Evolutionary conservation across 371 early-diverging fungal species (phyloP).

Genomic region (Mucor racemosus): DNA sequence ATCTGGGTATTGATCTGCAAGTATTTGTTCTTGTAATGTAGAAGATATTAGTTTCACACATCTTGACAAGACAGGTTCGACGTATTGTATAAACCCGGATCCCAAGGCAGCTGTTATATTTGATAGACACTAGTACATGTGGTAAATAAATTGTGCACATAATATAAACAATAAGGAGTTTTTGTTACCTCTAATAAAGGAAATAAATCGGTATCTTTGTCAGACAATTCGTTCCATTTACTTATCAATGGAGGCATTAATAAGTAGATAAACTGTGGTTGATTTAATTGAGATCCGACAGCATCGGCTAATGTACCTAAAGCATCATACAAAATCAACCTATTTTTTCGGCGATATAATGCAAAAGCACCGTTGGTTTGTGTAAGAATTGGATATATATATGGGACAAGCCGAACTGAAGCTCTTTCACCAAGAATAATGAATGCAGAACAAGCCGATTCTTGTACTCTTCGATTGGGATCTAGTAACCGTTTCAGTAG

Average conservation of each 20-base stretch:
- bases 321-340: conserved; percentile 90
- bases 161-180: neutral
- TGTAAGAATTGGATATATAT: conserved; percentile 78
- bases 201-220: conserved; percentile 86
- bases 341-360: conserved; percentile 88
- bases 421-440: conserved; percentile 91
- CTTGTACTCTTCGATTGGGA: conserved; percentile 93
- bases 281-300: conserved; percentile 79
- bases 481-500: conserved; percentile 81
- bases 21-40: conserved; percentile 63
- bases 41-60: conserved; percentile 74
- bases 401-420: conserved; percentile 73
- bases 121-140: conserved; percentile 65
- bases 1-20: conserved; percentile 55
- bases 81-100: conserved; percentile 75
- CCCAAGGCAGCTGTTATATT: conserved; percentile 83
- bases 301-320: conserved; percentile 91
- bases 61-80: conserved; percentile 77
- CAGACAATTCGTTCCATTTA: conserved; percentile 79
- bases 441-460: conserved; percentile 92
- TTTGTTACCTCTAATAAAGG: conserved; percentile 88
- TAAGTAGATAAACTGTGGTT: conserved; percentile 71
- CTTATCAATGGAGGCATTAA: conserved; percentile 86
- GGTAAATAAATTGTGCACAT: neutral
- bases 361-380: conserved; percentile 78